Evolutionary conservation across 2,329 filamentous ascomycete genomes (phyloP), one percentile per base, ranked within the genome.

Genomic region (Epichloe sylvatica): DNA sequence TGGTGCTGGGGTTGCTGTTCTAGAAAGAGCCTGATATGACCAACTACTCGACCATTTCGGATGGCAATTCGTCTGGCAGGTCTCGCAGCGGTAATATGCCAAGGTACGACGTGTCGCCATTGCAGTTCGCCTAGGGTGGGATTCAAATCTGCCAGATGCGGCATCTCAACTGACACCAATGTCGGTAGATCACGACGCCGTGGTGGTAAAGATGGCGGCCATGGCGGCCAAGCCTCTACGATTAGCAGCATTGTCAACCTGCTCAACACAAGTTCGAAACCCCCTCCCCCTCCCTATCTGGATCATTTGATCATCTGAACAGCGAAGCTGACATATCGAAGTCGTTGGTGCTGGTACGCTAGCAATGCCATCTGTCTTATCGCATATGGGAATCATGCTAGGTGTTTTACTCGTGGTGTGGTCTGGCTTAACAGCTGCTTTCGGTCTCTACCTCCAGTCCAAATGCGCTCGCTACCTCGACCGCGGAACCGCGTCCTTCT

Each of bases 331-430:
- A 60, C 17, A n/a, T 25, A 2, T 45, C 9, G 12, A 60, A 92
- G 87, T 98, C 61, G 80, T 98, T 55, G 92, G 92, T 50, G 91
- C 92, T 36, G 92, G 92, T 49, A 90, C 94, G 2, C 79, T 98
- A 40, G 92, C 91, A 45, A 82, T 96, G 90, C 91, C 91, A n/a
- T 83, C 87, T 5, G 91, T 92, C 42, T 80, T 98, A 68, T 92
- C 89, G 13, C 89, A 95, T 61, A 95, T 97, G 81, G 92, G 92
- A 60, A 90, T 98, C 57, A 72, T 86, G 55, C 76, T 96, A 34
- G 92, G 92, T 41, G 76, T 82, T 35, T 69, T 90, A 49, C 79
- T 97, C 41, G 92, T 98, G 52, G 49, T 95, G 15, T 98, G 92
- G 90, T 91, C 91, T 34, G 92, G 86, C 46, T 63, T 89, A 38